phyloP scores from a whole-genome alignment of 225 moss, liverwort and hornwort species.

The Takakia lepidozioides region DNA sequence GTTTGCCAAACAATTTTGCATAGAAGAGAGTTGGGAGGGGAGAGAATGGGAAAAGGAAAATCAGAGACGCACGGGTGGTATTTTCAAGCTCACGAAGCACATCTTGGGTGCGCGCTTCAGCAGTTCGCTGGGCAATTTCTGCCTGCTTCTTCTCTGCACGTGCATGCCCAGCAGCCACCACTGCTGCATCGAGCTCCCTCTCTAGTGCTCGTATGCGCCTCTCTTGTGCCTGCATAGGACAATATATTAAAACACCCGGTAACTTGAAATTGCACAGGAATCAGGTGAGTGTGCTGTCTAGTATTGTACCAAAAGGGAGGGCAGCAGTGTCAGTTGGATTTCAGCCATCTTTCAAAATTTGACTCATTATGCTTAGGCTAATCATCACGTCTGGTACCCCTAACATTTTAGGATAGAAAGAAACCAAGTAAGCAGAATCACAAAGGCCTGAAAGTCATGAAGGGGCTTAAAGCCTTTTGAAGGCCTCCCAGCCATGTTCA shows the following conservation, averaged over 20 bases:
- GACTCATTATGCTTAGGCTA: no score
- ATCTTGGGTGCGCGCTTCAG: constrained; percentile 55
- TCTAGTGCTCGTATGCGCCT: constrained; percentile 71
- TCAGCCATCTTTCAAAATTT: no score
- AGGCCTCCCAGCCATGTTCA: not conserved
- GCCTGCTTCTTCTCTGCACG: constrained; percentile 67
- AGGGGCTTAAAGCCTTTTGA: not conserved
- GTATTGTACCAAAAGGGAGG: not conserved
- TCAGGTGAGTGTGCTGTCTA: not conserved
- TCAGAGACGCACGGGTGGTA: constrained; percentile 39
- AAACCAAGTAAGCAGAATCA: not conserved
- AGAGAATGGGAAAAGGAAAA: not conserved
- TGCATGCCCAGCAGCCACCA: constrained; percentile 63
- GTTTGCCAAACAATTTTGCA: no score
- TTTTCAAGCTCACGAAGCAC: constrained; percentile 67
- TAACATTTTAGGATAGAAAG: not conserved
- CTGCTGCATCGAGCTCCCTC: constrained; percentile 70
- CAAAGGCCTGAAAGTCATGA: not conserved
- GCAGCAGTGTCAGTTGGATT: no score
- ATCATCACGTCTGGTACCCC: no score
- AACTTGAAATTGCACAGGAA: no score
- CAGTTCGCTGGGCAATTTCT: constrained; percentile 51
- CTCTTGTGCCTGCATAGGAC: constrained; percentile 45
- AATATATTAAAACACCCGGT: not conserved
- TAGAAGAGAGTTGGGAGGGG: no score